A percentile compares a stretch with the other conserved stretches of the same genome.
Evolutionary conservation across 495 filamentous ascomycete genomes (phyloP).

Genomic region (Friedmanniomyces endolithicus): DNA sequence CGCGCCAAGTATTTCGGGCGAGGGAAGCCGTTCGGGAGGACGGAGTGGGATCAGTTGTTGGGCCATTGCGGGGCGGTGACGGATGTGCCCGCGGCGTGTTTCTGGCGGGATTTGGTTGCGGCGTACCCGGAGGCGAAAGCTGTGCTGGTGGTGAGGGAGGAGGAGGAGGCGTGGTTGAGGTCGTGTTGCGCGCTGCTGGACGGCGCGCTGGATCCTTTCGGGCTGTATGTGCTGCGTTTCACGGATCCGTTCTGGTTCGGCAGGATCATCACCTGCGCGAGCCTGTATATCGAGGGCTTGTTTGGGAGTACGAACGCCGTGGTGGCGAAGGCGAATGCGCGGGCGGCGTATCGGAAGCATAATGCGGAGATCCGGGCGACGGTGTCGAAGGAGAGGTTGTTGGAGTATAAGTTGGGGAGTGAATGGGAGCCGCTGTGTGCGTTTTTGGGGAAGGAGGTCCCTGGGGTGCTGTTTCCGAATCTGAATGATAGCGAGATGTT

Average conservation of each 20-base stretch:
- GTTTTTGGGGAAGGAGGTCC: constrained; percentile 19
- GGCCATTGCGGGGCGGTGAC: constrained; percentile 12
- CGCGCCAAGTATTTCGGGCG: constrained; percentile 8
- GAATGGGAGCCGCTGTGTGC: constrained; percentile 21
- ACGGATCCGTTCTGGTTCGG: constrained; percentile 11
- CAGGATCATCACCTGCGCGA: neutral
- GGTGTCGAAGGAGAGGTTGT: constrained; percentile 7
- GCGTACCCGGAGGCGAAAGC: constrained; percentile 30
- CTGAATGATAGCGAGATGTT: constrained; percentile 13
- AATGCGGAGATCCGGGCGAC: constrained; percentile 8
- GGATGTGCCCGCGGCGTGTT: constrained; percentile 3
- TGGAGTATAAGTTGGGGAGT: constrained; percentile 14
- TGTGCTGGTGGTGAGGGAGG: constrained; percentile 32
- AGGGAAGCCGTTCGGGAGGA: neutral
- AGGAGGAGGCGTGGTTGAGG: constrained; percentile 35
- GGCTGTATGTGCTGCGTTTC: neutral
- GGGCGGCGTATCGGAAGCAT: constrained; percentile 12
- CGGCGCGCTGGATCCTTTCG: constrained; percentile 2
- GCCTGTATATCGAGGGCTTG: constrained; percentile 1
- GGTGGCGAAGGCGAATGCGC: constrained; percentile 8
- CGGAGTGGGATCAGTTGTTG: constrained; percentile 16
- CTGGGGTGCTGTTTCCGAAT: constrained; percentile 11
- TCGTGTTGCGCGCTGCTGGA: constrained; percentile 1
- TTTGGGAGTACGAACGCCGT: neutral
- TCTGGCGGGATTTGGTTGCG: constrained; percentile 9